These are phyloP conservation scores for Ammopiptanthus mongolicus DNA, from an alignment of 306 rosid genomes.

Conservation along the genomic window DNA sequence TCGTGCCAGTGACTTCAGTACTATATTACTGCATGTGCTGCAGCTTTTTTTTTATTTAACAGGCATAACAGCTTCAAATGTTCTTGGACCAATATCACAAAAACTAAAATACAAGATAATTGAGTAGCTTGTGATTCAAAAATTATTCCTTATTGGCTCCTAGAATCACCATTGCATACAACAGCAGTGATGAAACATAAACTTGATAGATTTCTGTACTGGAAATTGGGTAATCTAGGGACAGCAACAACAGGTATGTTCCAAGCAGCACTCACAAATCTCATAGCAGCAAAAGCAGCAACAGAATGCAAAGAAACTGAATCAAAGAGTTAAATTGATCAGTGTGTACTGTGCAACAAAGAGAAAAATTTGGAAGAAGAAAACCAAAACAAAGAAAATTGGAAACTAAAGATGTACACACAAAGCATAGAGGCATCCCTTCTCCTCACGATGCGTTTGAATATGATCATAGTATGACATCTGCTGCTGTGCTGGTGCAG, in stretches of 20 bases:
- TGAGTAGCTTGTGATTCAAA: conserved; percentile 4
- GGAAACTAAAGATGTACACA: conserved; percentile 11
- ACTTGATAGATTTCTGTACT: background rate
- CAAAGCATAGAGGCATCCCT: conserved; percentile 54
- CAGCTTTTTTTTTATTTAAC: background rate
- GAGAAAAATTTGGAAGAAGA: background rate
- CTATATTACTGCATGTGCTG: background rate
- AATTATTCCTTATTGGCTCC: background rate
- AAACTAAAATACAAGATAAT: background rate
- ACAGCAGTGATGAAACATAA: background rate
- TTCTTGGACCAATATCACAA: background rate
- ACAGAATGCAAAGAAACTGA: conserved; percentile 46
- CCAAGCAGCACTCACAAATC: conserved; percentile 42
- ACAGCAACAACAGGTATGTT: conserved; percentile 57
- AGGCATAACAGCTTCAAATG: background rate
- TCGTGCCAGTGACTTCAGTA: background rate
- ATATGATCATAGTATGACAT: conserved; percentile 46
- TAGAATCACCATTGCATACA: conserved; percentile 11
- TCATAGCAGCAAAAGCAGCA: conserved; percentile 66
- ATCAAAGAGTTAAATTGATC: background rate
- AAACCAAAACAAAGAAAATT: background rate
- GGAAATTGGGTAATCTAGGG: conserved; percentile 17
- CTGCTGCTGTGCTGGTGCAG: conserved; percentile 39
- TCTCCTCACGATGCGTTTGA: conserved; percentile 38
- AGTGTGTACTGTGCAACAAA: background rate